Evolutionary conservation across 768 basidiomycete species (phyloP).

Genomic region (Lactarius sanguifluus): DNA sequence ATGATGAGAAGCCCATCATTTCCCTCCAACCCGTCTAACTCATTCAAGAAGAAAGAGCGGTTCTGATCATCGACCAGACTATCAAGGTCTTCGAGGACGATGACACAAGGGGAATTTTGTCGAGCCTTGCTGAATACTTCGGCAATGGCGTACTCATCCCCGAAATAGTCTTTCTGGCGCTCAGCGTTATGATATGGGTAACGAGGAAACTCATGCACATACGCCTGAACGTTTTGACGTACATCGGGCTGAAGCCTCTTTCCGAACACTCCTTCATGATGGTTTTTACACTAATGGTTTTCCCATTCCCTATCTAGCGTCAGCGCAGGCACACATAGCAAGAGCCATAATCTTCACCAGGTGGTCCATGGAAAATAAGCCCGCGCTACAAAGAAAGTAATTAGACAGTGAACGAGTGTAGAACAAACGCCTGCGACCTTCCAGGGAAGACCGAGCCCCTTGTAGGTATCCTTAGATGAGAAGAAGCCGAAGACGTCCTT

Average conservation of each 20-base stretch:
- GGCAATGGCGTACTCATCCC: slow-evolving; percentile 68
- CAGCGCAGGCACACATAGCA: not conserved
- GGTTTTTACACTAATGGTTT: slow-evolving; percentile 78
- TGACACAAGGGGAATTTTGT: slow-evolving; percentile 61
- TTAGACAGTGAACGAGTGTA: not conserved
- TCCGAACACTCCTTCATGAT: slow-evolving; percentile 74
- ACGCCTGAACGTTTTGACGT: slow-evolving; percentile 82
- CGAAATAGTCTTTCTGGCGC: slow-evolving; percentile 42
- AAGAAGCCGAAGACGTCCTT: slow-evolving; percentile 83
- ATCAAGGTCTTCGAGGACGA: slow-evolving; percentile 70
- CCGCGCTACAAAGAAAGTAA: slow-evolving; percentile 53
- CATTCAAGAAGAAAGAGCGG: slow-evolving; percentile 86
- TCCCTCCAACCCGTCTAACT: slow-evolving; percentile 75
- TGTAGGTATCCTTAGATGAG: slow-evolving; percentile 69
- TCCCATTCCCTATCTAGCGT: slow-evolving; percentile 63
- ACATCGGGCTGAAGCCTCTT: slow-evolving; percentile 64
- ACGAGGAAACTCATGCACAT: slow-evolving; percentile 30
- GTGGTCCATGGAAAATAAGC: slow-evolving; percentile 80
- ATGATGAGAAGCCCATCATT: slow-evolving; percentile 81
- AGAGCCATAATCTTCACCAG: slow-evolving; percentile 43
- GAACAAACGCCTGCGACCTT: slow-evolving; percentile 44
- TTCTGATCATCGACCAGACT: slow-evolving; percentile 76
- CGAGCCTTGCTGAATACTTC: slow-evolving; percentile 73
- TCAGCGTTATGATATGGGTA: not conserved
- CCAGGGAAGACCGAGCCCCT: slow-evolving; percentile 77